These are phyloP conservation scores for Durio zibethinus DNA, from an alignment of 345 rosid genomes.

Conservation along the genomic window DNA sequence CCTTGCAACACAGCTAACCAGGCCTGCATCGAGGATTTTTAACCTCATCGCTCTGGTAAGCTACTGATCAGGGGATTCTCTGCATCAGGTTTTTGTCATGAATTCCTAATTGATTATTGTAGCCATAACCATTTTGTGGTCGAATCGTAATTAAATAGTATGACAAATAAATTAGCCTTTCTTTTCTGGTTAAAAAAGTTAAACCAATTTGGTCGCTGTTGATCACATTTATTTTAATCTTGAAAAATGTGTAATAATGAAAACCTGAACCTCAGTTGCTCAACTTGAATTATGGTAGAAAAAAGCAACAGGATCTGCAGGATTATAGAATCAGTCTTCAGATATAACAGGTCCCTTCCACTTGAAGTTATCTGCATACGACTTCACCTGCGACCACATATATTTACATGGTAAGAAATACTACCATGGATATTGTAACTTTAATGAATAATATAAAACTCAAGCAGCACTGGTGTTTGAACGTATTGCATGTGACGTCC, in stretches of 20 bases:
- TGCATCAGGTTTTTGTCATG: background rate
- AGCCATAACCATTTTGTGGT: background rate
- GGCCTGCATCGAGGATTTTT: background rate
- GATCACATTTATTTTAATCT: constrained; percentile 1
- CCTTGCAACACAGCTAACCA: background rate
- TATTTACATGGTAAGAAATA: background rate
- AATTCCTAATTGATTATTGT: background rate
- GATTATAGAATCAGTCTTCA: background rate
- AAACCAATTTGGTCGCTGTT: background rate
- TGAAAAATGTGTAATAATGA: constrained; percentile 18
- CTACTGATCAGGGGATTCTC: background rate
- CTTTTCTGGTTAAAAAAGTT: background rate
- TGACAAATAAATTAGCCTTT: background rate
- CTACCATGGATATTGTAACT: background rate
- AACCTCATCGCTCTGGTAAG: background rate
- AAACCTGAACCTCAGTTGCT: constrained; percentile 5
- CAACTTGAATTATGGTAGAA: background rate
- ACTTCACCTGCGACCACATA: constrained; percentile 19
- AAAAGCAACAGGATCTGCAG: background rate
- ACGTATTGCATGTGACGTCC: background rate
- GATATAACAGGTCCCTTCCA: constrained; percentile 4
- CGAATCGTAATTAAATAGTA: background rate
- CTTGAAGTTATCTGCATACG: background rate
- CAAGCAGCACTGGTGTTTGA: background rate
- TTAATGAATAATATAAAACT: background rate